Evolutionary conservation across 352 stramenopile genomes (phyloP), one percentile per base, ranked within the genome.

Genomic region (Phytophthora tentaculata): DNA sequence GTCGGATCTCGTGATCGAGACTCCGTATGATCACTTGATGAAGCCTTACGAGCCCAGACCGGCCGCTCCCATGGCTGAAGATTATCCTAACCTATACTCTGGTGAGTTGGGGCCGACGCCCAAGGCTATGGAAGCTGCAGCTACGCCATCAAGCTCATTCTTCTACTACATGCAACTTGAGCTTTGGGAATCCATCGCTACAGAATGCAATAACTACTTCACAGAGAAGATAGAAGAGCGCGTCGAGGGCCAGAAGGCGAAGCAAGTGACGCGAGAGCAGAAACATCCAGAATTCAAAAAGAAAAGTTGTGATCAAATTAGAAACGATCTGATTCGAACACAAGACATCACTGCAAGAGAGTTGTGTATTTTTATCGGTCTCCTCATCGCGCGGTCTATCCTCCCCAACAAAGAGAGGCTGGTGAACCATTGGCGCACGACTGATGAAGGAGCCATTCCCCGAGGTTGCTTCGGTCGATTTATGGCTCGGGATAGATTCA

Each of bases 401-500:
- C 20, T n/a, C 2, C 53, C 53, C 2, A 60, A 51, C 22, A 50
- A 60, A 5, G 53, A 60, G 7, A 60, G 39, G n/a, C 23, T 60
- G 5, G 23, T 4, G 13, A 16, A 60, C 12, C 37, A 60, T 17
- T 60, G 53, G 53, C 17, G 5, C 8, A 51, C 37, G 1, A 50
- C 14, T 16, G 22, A 60, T 8, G 22, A 28, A 5, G 53, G 37
- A 0, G 53, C 53, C 0, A 35, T 60, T 19, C 53, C 35, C 1
- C 53, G 53, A 9, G 53, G 53, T 0, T 60, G 22, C n/a, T 60
- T 60, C 17, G 53, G 53, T 17, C 35, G n/a, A 5, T 43, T 43
- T 5, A 43, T 43, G 13, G 13, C 5, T 3, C 35, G 35, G 3
- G 22, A 56, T n/a, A 19, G 32, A 1, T 55, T 56, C 56, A 64